phyloP scores from a whole-genome alignment of 208 protist genomes.

The Wallacemonas sp. region DNA sequence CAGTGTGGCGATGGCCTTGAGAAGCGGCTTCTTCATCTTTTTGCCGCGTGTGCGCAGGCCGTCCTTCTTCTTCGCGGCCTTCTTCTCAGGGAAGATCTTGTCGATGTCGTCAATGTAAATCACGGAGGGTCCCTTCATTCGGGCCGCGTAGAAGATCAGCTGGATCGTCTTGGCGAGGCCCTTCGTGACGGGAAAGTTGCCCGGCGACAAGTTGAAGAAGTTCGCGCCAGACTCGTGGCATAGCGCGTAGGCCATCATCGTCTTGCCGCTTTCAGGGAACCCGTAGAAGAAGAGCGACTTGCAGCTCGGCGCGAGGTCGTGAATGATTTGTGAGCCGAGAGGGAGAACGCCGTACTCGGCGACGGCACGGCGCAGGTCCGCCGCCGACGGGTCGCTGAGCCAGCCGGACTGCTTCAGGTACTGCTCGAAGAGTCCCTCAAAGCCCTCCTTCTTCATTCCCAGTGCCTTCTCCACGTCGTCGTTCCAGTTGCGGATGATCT shows the following conservation, averaged over 20 bases:
- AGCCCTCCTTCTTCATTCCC: conserved; percentile 76
- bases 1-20: conserved; percentile 76
- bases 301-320: conserved; percentile 76
- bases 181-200: conserved; percentile 69
- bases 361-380: conserved; percentile 72
- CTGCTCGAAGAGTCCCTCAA: conserved; percentile 74
- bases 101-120: conserved; percentile 95
- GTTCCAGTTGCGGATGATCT: conserved; percentile 80
- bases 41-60: conserved; percentile 66
- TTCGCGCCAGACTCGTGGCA: conserved; percentile 86
- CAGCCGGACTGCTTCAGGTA: conserved; percentile 60
- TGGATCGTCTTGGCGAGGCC: conserved; percentile 83
- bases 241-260: conserved; percentile 81
- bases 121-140: conserved; percentile 85
- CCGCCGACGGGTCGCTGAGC: conserved; percentile 77
- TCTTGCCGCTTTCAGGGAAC: conserved; percentile 88
- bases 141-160: conserved; percentile 91
- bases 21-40: conserved; percentile 92
- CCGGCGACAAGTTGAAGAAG: conserved; percentile 93
- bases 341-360: conserved; percentile 88
- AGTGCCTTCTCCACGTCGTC: conserved; percentile 67
- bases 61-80: conserved; percentile 60
- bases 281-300: conserved; percentile 89
- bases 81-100: conserved; percentile 79
- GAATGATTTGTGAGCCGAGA: conserved; percentile 89